These are phyloP conservation scores for Lathyrus tuberosus DNA, from an alignment of 306 rosid genomes.

Conservation along the genomic window DNA sequence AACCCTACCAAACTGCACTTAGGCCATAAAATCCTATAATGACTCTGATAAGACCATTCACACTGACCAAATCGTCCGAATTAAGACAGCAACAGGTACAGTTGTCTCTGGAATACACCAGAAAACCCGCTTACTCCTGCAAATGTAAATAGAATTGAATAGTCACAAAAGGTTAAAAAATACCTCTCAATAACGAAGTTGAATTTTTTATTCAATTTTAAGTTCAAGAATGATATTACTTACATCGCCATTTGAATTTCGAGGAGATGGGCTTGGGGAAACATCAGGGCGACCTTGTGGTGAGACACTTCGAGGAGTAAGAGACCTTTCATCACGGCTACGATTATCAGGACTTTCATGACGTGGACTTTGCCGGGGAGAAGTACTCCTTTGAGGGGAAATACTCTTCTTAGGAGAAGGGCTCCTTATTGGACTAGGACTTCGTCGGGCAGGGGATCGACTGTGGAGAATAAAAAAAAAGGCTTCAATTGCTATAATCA, in stretches of 20 bases:
- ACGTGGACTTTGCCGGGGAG: slow-evolving; percentile 58
- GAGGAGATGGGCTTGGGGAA: slow-evolving; percentile 64
- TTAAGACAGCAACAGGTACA: slow-evolving; percentile 48
- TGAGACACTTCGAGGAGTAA: slow-evolving; percentile 62
- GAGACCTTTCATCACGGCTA: slow-evolving; percentile 57
- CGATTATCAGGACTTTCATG: slow-evolving; percentile 55
- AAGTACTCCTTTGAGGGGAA: slow-evolving; percentile 55
- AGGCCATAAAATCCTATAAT: slow-evolving; percentile 44
- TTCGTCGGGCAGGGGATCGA: slow-evolving; percentile 60
- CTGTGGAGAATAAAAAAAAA: slow-evolving; percentile 42
- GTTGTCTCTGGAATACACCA: slow-evolving; percentile 33
- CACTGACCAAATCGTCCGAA: slow-evolving; percentile 43
- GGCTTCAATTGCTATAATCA: background rate
- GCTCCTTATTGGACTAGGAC: slow-evolving; percentile 65
- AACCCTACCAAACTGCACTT: slow-evolving; percentile 66
- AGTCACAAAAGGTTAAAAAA: slow-evolving; percentile 13
- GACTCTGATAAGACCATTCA: slow-evolving; percentile 54
- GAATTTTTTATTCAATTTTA: background rate
- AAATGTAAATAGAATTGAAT: slow-evolving; percentile 15
- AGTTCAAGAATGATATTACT: slow-evolving; percentile 39
- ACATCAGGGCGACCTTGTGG: slow-evolving; percentile 54
- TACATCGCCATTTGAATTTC: slow-evolving; percentile 64
- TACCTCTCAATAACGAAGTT: background rate
- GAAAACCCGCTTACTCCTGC: slow-evolving; percentile 50
- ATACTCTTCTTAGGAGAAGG: slow-evolving; percentile 53